These are phyloP conservation scores for Pyrenophora tritici-repentis DNA, from an alignment of 2,329 filamentous ascomycete species.

Conservation along the genomic window DNA sequence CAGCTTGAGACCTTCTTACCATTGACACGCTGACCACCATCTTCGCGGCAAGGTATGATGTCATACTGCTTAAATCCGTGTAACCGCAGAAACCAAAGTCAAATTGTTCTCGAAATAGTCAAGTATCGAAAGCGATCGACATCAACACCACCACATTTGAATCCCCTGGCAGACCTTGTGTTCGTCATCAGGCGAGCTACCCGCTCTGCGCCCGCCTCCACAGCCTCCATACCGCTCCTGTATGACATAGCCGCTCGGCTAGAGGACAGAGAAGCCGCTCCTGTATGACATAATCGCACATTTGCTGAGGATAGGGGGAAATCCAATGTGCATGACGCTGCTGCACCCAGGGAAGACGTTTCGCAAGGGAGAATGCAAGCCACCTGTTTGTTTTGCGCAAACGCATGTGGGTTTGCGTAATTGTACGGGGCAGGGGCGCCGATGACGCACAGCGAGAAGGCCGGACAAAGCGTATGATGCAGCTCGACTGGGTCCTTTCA, in stretches of 20 bases:
- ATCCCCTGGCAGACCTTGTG: not conserved
- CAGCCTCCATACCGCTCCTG: not conserved
- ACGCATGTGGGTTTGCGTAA: constrained; percentile 2
- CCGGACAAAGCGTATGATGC: not conserved
- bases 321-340: constrained; percentile 5
- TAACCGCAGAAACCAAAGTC: not conserved
- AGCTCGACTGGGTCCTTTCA: not conserved
- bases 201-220: constrained; percentile 7
- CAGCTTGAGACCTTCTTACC: not conserved
- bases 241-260: constrained; percentile 11
- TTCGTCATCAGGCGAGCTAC: constrained; percentile 13
- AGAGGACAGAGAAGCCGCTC: not conserved
- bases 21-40: constrained; percentile 7
- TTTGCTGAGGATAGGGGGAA: not conserved
- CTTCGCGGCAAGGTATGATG: constrained; percentile 1
- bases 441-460: constrained; percentile 2
- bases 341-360: constrained; percentile 1
- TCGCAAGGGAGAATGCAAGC: constrained; percentile 3
- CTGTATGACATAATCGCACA: constrained; percentile 10
- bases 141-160: constrained; percentile 3
- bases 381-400: constrained; percentile 3
- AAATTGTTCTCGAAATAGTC: constrained; percentile 10
- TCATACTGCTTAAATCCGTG: constrained; percentile 11
- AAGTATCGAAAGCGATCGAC: constrained; percentile 10
- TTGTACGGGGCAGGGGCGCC: not conserved